Base-by-base conservation (phyloP, 352 stramenopile species). In the Phytophthora aleatoria region DNA sequence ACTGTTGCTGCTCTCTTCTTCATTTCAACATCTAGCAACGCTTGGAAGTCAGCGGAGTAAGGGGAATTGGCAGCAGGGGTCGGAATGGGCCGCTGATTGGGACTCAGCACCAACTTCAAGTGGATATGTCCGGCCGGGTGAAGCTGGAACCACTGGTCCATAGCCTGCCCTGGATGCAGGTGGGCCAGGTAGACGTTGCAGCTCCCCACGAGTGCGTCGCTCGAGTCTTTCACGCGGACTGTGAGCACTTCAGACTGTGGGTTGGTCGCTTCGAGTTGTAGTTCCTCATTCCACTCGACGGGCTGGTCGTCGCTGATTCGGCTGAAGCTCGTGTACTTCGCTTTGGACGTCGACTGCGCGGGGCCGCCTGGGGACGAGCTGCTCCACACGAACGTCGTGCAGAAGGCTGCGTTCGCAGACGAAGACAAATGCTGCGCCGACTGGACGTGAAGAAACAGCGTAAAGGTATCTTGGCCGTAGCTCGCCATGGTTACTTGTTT, bases 81-180 rank as follows among this genome's bases (percentile, higher is more conserved):
- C 24, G 62, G 49, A 39, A 50, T 20, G 0, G 43, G 7, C 35
- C 47, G 53, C 11, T 67, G 64, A 3, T 50, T 69, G 41, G 54
- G 39, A 49, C 49, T 35, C 27, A 73, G 64, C 35, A 47, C 36
- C 41, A 81, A 59, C 59, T 74, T 77, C 10, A 83, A 67, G 16
- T 60, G 73, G 28, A 85, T 69, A 48, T 77, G 69, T 36, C 73
- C 77, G 7, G 64, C 54, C 9, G 73, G 64, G 30, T 76, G 62
- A 39, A 82, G 64, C 41, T 70, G 74, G 66, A 83, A 83, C 67
- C 74, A 83, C 57, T 81, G 67, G 53, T 79, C 69, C 11, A 83
- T 43, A 13, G 47, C 9, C 30, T 75, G 57, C 5, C 59, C 66
- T 20, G 65, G 56, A 26, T 54, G 54, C 47, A 85, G 64, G 48